A percentile compares a stretch with the other conserved stretches of the same genome.
Conservation (phyloP, 1,284 basidiomycete genomes). For the Cystobasidiaceae sp. region DNA sequence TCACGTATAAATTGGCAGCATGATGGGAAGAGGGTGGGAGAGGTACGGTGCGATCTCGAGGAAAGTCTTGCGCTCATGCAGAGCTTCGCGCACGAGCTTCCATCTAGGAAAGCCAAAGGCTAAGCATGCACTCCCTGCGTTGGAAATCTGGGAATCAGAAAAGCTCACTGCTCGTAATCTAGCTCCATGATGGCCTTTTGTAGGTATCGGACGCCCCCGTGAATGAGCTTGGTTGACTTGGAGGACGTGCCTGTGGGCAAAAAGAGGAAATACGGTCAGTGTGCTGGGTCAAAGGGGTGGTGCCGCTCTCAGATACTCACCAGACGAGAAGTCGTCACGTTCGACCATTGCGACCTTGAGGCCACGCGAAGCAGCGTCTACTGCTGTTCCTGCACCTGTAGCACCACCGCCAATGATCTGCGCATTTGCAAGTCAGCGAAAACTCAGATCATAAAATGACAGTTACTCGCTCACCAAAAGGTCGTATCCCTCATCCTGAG, state of each 20-base stretch:
- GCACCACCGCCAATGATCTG: constrained; percentile 86
- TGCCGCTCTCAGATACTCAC: constrained; percentile 49
- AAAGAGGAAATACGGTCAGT: neutral
- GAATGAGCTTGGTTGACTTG: constrained; percentile 95
- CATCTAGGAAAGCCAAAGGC: constrained; percentile 58
- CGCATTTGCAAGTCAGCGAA: neutral
- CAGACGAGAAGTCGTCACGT: constrained; percentile 84
- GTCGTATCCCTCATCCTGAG: constrained; percentile 35
- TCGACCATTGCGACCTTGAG: constrained; percentile 91
- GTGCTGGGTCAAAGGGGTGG: neutral
- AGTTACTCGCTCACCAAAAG: constrained; percentile 35
- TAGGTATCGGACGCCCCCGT: constrained; percentile 94
- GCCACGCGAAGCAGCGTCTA: constrained; percentile 88
- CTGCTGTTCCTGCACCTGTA: constrained; percentile 86
- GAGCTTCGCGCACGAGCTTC: constrained; percentile 89
- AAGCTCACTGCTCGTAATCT: constrained; percentile 64
- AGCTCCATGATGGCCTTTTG: constrained; percentile 95
- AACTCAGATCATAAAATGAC: neutral
- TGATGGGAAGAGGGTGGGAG: constrained; percentile 84
- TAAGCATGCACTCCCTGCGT: too few relatives aligned
- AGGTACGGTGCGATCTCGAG: constrained; percentile 94
- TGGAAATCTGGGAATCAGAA: too few relatives aligned
- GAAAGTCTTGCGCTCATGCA: constrained; percentile 89
- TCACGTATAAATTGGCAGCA: constrained; percentile 84
- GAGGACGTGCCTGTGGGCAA: constrained; percentile 78